A percentile compares a stretch with the other conserved stretches of the same genome.
These are phyloP conservation scores for Alternaria rosae DNA, from an alignment of 2,329 filamentous ascomycete species.

Conservation along the genomic window DNA sequence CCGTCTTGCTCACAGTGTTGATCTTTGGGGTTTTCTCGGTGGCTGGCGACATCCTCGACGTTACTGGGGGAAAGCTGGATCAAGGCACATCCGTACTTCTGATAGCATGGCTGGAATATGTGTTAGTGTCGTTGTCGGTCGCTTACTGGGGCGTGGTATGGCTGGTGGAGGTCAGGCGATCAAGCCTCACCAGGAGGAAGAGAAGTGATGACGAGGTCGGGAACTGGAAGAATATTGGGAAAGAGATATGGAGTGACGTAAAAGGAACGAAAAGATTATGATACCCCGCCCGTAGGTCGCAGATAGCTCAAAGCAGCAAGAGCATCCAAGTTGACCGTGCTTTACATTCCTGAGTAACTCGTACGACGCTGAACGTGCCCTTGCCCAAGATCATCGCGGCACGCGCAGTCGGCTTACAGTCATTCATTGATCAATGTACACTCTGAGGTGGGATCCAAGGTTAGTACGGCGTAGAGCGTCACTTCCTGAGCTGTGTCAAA, in stretches of 20 bases:
- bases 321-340: background rate
- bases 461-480: background rate
- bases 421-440: background rate
- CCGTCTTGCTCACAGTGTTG: constrained; percentile 20
- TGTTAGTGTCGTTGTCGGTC: constrained; percentile 9
- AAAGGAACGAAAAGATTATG: constrained; percentile 13
- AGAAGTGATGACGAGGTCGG: constrained; percentile 30
- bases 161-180: constrained; percentile 37
- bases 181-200: constrained; percentile 20
- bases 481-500: background rate
- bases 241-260: constrained; percentile 26
- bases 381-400: background rate
- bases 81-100: constrained; percentile 21
- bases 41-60: constrained; percentile 13
- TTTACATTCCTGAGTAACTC: background rate
- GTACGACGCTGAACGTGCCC: background rate
- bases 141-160: constrained; percentile 35
- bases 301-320: background rate
- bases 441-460: background rate
- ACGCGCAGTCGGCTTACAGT: background rate
- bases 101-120: constrained; percentile 31
- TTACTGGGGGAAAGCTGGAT: constrained; percentile 14
- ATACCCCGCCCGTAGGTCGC: background rate
- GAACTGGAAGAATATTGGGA: constrained; percentile 28
- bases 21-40: constrained; percentile 9